Evolutionary conservation across 129 eudicot species (phyloP), one percentile per base, ranked within the genome.

Genomic region (Smallanthus sonchifolius): DNA sequence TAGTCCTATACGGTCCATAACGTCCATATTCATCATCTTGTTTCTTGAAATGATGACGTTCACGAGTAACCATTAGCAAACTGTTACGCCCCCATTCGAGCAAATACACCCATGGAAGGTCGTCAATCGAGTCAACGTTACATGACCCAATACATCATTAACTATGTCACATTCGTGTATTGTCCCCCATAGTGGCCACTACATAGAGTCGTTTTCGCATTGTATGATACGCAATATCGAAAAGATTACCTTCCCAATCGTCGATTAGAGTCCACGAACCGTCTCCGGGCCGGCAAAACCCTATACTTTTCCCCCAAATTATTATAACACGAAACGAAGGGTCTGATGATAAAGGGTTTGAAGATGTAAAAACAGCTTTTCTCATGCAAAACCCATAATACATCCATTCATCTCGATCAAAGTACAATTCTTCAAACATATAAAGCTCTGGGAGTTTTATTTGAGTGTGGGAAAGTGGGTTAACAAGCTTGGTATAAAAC

Each of bases 1-100:
- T 57, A 19, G 81, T 77, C 30, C 81, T 44, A 6, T 77, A 77
- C 11, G 80, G 51, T 35, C 80, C 80, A 32, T 68, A 76, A 43
- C 40, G 38, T 13, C 7, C 49, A 69, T 45, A 77, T 19, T 14
- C 81, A 3, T 61, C 35, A 5, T 51, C 44, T 9, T 37, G 55
- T 60, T 69, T 77, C 71, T 62, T 69, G 15, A 57, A 70, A 38
- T 7, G 24, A 9, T 49, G 6, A 15, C 77, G 82, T 15, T 70
- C 77, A 15, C 67, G 82, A 4, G 65, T 70, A 15, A 78, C 49
- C 65, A 78, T 61, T n/a, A 78, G 57, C 55, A 78, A 70, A 37
- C 77, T 70, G 9, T 62, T 56, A 45, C 13, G 30, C 20, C 65
- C 65, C 82, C 82, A 78, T 19, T 78, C 82, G 54, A 78, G 45